Percentiles rank a stretch among this genome's conserved stretches.
Evolutionary conservation across 2,329 filamentous ascomycete species (phyloP).

Genomic region (Fusarium compactum): DNA sequence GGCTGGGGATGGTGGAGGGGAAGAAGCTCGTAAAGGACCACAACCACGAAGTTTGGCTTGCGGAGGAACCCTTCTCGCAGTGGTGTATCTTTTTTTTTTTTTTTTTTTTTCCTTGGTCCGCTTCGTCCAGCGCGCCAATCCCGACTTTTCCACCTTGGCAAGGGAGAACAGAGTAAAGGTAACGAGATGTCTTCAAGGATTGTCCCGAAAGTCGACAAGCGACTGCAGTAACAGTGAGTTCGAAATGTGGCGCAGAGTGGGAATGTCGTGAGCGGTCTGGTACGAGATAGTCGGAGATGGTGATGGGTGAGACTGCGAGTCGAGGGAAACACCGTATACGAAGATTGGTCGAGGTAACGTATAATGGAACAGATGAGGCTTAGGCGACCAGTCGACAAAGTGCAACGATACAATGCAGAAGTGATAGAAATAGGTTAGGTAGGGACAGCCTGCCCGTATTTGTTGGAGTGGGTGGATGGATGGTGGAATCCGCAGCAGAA

Average conservation of each 20-base stretch:
- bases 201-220: constrained; percentile 6
- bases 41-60: constrained; percentile 32
- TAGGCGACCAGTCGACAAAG: constrained; percentile 7
- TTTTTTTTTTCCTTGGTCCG: constrained; percentile 5
- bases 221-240: constrained; percentile 14
- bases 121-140: constrained; percentile 19
- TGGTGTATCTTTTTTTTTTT: constrained; percentile 10
- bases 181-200: constrained; percentile 13
- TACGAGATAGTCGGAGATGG: constrained; percentile 11
- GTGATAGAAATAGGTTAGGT: constrained; percentile 25
- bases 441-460: constrained; percentile 6
- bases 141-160: constrained; percentile 41
- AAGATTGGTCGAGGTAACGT: constrained; percentile 12
- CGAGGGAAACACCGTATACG: constrained; percentile 21
- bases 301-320: constrained; percentile 8
- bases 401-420: constrained; percentile 8
- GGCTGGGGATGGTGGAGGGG: constrained; percentile 10
- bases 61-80: background rate
- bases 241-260: constrained; percentile 37
- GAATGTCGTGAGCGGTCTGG: constrained; percentile 26
- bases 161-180: constrained; percentile 18
- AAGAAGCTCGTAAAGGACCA: constrained; percentile 14
- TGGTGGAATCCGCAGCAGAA: constrained; percentile 34
- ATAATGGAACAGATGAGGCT: constrained; percentile 6
- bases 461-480: constrained; percentile 16